Percentiles rank a stretch among this genome's conserved stretches.
phyloP scores from a whole-genome alignment of 1,284 basidiomycete genomes.

The Termitomyces sp. region DNA sequence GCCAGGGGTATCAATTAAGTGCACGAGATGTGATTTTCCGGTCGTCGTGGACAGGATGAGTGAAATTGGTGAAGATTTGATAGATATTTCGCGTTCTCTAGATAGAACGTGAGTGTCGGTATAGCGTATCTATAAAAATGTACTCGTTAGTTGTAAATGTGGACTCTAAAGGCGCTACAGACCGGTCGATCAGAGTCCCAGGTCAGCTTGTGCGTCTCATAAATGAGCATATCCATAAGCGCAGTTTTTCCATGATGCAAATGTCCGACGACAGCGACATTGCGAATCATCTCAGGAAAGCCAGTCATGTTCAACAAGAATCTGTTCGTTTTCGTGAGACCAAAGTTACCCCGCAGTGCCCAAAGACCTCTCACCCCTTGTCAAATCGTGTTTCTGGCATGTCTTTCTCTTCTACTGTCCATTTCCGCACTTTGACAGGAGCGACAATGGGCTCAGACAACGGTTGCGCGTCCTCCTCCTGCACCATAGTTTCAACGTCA shows the following conservation, averaged over 20 bases:
- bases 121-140: conserved; percentile 67
- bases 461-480: conserved; percentile 97
- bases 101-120: conserved; percentile 94
- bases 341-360: conserved; percentile 3
- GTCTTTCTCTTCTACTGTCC: conserved; percentile 88
- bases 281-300: conserved; percentile 93
- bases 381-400: conserved; percentile 92
- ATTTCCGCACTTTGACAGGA: conserved; percentile 90
- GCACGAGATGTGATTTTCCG: conserved; percentile 91
- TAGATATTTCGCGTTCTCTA: conserved; percentile 85
- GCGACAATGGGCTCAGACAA: conserved; percentile 94
- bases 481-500: conserved; percentile 94
- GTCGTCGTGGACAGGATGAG: conserved; percentile 83
- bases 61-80: conserved; percentile 97
- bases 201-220: conserved; percentile 92
- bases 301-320: conserved; percentile 91
- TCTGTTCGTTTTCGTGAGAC: conserved; percentile 34
- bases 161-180: conserved; percentile 27
- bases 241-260: conserved; percentile 98
- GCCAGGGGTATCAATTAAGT: conserved; percentile 96
- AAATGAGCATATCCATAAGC: conserved; percentile 93
- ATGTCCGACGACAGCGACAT: conserved; percentile 92
- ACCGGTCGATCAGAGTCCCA: conserved; percentile 90
- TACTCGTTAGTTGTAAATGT: conserved; percentile 4
- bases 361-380: conserved; percentile 64